phyloP scores from a whole-genome alignment of 129 eudicot genomes.

The Arctium minus region DNA sequence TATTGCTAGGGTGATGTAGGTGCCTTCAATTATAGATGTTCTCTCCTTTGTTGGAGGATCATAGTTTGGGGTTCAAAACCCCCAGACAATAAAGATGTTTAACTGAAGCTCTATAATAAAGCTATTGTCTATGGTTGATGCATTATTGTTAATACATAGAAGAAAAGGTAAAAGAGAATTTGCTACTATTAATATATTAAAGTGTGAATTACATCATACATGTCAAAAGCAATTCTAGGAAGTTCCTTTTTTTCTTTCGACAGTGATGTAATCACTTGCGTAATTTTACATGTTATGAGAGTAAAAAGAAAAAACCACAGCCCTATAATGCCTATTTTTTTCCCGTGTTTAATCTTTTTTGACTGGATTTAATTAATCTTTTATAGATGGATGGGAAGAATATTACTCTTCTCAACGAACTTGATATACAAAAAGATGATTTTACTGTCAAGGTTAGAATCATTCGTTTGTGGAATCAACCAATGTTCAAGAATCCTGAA shows the following conservation, averaged over 20 bases:
- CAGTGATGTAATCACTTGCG: not conserved
- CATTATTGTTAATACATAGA: no score
- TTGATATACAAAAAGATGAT: no score
- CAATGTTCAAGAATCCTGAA: no score
- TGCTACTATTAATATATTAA: not conserved
- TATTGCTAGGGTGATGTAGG: not conserved
- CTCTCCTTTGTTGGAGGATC: not conserved
- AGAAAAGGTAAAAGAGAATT: no score
- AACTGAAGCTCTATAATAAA: not conserved
- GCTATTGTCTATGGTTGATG: no score
- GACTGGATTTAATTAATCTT: no score
- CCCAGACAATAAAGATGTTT: not conserved
- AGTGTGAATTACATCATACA: not conserved
- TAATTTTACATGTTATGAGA: slow-evolving; percentile 4
- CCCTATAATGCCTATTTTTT: not conserved
- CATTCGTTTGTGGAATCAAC: no score
- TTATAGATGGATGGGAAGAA: no score
- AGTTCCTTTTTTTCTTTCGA: not conserved
- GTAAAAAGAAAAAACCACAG: not conserved
- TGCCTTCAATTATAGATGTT: not conserved
- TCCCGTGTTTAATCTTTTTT: no score
- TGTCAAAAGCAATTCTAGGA: not conserved
- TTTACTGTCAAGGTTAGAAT: no score
- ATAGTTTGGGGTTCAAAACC: not conserved
- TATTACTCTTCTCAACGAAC: no score